Evolutionary conservation across 202 grass and related monocot species (phyloP), one percentile per base, ranked within the genome.

Genomic region (Eragrostis tef): DNA sequence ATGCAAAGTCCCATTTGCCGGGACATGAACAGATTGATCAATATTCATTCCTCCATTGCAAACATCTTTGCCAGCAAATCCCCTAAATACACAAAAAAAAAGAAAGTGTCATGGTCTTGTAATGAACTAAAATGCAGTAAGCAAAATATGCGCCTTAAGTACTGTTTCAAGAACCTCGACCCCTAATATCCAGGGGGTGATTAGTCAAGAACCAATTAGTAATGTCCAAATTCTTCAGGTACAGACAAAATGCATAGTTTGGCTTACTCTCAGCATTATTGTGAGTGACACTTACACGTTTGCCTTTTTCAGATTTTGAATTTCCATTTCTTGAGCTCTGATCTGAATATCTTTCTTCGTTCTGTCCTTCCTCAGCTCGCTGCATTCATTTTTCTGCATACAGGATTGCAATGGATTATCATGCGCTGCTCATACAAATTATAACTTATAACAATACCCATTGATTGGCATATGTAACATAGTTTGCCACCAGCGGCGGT

Each of bases 301-400:
- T 72, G 72, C 73, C 70, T 81, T 91, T 78, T 77, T 93, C 57
- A 98, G 68, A 86, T 77, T 86, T 42, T 75, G 58, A 56, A 98
- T 93, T 26, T 94, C 95, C 7, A 13, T 80, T 77, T 94, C 92
- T 91, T 88, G 91, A 68, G 81, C 86, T 74, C 80, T 84, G 81
- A 98, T 87, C 84, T 98, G 86, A 44, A 75, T 36, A 29, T 98
- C 88, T 91, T 91, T 94, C 73, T 78, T 85, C 72, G 77, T 42
- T 62, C 27, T 86, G 69, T 94, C 95, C 79, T 69, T 91, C 64
- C 81, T 91, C 42, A 98, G 84, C 79, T 78, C 84, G 1, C 6
- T 54, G 70, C 82, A 89, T 78, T 98, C 88, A 27, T 80, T 91
- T 87, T 88, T 89, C 95, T 98, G 85, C 52, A 91, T 6, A n/a